Evolutionary conservation across 2,329 filamentous ascomycete species (phyloP).

Genomic region (Botrytis porri): DNA sequence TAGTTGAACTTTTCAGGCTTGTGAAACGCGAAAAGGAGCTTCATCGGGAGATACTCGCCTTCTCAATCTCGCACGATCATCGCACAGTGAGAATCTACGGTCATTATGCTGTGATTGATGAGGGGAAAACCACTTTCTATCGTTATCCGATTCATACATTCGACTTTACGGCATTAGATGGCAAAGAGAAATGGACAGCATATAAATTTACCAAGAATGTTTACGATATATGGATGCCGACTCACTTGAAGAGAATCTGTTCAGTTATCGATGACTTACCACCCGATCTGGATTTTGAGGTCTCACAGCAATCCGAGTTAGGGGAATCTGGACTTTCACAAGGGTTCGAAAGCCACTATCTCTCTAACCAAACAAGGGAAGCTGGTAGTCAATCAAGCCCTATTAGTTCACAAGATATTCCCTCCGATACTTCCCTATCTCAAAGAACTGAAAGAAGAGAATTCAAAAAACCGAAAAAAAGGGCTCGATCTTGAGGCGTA

Average conservation of each 20-base stretch:
- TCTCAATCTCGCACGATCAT: conserved; percentile 37
- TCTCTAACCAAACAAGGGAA: too few species aligned
- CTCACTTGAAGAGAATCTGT: conserved; percentile 36
- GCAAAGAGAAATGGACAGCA: conserved; percentile 35
- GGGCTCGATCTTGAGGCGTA: too few species aligned
- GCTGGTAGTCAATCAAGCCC: too few species aligned
- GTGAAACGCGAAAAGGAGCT: conserved; percentile 25
- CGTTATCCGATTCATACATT: conserved; percentile 36
- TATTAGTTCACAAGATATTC: too few species aligned
- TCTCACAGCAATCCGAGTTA: background rate
- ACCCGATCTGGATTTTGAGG: background rate
- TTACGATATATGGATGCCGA: conserved; percentile 36
- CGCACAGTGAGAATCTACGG: conserved; percentile 36
- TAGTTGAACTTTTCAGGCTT: conserved; percentile 33
- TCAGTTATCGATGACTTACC: conserved; percentile 12
- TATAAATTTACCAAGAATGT: conserved; percentile 34
- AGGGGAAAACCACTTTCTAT: conserved; percentile 31
- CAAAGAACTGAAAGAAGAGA: too few species aligned
- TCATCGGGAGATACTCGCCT: conserved; percentile 43
- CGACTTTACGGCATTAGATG: conserved; percentile 29
- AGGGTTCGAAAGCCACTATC: too few species aligned
- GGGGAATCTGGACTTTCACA: background rate
- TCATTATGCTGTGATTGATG: conserved; percentile 35
- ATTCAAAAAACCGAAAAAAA: too few species aligned
- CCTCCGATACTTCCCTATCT: too few species aligned